Evolutionary conservation across 2,329 filamentous ascomycete genomes (phyloP).

Genomic region (Sclerotinia minor): DNA sequence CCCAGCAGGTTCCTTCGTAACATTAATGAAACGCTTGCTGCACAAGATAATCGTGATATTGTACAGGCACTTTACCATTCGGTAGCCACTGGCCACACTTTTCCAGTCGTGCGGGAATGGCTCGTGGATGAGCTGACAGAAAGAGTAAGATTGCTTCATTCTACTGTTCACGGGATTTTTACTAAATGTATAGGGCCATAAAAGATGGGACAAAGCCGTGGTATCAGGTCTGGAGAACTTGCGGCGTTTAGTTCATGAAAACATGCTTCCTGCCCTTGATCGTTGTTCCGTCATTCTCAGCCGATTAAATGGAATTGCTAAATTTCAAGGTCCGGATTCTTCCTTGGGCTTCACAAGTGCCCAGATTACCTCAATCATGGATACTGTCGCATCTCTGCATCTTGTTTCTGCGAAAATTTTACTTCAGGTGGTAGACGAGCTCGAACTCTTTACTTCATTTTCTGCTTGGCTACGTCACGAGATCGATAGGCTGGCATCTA

Average conservation of each 20-base stretch:
- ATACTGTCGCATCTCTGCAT: conserved; percentile 73
- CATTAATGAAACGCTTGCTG: conserved; percentile 72
- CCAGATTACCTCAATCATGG: conserved; percentile 64
- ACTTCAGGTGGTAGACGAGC: conserved; percentile 70
- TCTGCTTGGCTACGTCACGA: conserved; percentile 81
- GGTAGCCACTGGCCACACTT: conserved; percentile 79
- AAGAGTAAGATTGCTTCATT: conserved; percentile 54
- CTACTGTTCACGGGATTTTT: conserved; percentile 7
- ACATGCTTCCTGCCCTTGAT: conserved; percentile 84
- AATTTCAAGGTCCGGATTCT: conserved; percentile 68
- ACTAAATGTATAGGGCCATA: conserved; percentile 66
- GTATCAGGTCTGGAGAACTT: conserved; percentile 75
- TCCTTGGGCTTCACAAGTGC: conserved; percentile 65
- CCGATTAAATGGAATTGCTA: conserved; percentile 78
- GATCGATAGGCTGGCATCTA: conserved; percentile 73
- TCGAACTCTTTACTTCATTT: conserved; percentile 75
- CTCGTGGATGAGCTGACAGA: conserved; percentile 80
- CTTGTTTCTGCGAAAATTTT: conserved; percentile 74
- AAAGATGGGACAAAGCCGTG: conserved; percentile 91
- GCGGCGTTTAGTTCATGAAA: conserved; percentile 77
- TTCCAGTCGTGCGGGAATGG: conserved; percentile 78
- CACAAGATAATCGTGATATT: conserved; percentile 64
- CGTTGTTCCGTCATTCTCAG: conserved; percentile 78
- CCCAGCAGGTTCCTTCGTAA: conserved; percentile 75
- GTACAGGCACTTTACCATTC: conserved; percentile 80